phyloP scores from a whole-genome alignment of 108 stramenopile genomes.

The Seminavis robusta region DNA sequence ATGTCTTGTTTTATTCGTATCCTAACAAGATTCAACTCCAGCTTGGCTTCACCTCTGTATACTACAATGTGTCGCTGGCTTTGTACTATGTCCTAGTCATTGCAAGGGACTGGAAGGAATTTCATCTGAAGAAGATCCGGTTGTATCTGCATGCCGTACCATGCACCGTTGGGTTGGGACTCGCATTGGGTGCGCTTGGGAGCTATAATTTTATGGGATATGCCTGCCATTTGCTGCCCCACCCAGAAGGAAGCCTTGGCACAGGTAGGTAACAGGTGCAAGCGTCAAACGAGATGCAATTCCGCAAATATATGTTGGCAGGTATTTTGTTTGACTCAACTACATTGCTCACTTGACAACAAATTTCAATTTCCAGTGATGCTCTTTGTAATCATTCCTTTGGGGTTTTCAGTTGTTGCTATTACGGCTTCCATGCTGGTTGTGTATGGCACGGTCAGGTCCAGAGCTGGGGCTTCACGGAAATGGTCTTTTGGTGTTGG shows the following conservation, averaged over 20 bases:
- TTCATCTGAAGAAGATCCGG: slow-evolving; percentile 4
- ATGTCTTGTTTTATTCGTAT: too few species aligned
- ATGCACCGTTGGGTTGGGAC: not conserved
- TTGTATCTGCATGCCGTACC: not conserved
- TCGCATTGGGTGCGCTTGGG: not conserved
- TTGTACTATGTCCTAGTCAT: slow-evolving; percentile 53
- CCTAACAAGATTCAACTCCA: too few species aligned
- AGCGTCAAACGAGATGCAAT: too few species aligned
- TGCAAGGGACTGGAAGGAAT: slow-evolving; percentile 20
- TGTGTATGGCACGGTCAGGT: not conserved
- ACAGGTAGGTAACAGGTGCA: too few species aligned
- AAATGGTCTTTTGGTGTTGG: not conserved
- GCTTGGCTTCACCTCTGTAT: slow-evolving; percentile 26
- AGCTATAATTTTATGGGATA: slow-evolving; percentile 1
- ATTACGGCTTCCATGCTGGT: not conserved
- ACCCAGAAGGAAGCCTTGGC: too few species aligned
- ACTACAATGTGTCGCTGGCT: slow-evolving; percentile 48
- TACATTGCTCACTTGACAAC: not conserved
- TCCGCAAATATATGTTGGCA: too few species aligned
- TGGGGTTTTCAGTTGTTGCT: not conserved
- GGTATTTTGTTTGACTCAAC: too few species aligned
- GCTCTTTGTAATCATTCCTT: not conserved
- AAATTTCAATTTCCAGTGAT: not conserved
- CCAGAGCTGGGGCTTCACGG: not conserved
- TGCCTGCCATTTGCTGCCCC: not conserved